Conservation (phyloP, 495 filamentous ascomycete species). For the Aspergillus steynii region DNA sequence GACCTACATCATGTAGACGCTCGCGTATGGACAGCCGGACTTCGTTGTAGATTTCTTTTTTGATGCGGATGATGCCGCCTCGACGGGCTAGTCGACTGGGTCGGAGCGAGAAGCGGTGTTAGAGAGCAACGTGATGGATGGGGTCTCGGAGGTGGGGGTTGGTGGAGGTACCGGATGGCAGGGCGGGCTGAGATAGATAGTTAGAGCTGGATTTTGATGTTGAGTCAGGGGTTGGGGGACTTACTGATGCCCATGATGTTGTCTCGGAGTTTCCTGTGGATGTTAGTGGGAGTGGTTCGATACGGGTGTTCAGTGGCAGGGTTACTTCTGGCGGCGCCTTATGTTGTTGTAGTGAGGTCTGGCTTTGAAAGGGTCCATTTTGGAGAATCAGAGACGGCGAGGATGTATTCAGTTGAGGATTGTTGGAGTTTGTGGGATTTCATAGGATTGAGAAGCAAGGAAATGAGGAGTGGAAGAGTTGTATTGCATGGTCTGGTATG, state of each 20-base stretch:
- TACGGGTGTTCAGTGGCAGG: too few species aligned
- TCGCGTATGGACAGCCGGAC: conserved; percentile 54
- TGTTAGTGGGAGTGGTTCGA: background rate
- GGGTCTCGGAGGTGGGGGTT: background rate
- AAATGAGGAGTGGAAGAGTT: too few species aligned
- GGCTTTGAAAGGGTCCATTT: too few species aligned
- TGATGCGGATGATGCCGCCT: conserved; percentile 77
- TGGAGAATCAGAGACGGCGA: too few species aligned
- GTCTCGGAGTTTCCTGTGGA: conserved; percentile 62
- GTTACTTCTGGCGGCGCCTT: conserved; percentile 21
- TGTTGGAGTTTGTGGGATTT: too few species aligned
- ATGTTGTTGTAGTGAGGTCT: too few species aligned
- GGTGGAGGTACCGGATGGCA: conserved; percentile 57
- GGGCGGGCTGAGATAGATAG: conserved; percentile 51
- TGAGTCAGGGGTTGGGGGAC: conserved; percentile 23
- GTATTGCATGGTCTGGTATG: too few species aligned
- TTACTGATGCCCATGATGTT: conserved; percentile 65
- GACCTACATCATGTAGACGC: conserved; percentile 53
- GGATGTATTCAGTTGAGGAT: too few species aligned
- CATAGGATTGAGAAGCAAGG: too few species aligned
- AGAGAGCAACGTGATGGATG: background rate
- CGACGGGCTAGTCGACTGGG: conserved; percentile 73
- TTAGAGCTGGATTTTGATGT: conserved; percentile 3
- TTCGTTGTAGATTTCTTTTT: conserved; percentile 68
- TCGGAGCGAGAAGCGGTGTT: background rate